Evolutionary conservation across 2,329 filamentous ascomycete genomes (phyloP).

Genomic region (Xylaria multiplex): DNA sequence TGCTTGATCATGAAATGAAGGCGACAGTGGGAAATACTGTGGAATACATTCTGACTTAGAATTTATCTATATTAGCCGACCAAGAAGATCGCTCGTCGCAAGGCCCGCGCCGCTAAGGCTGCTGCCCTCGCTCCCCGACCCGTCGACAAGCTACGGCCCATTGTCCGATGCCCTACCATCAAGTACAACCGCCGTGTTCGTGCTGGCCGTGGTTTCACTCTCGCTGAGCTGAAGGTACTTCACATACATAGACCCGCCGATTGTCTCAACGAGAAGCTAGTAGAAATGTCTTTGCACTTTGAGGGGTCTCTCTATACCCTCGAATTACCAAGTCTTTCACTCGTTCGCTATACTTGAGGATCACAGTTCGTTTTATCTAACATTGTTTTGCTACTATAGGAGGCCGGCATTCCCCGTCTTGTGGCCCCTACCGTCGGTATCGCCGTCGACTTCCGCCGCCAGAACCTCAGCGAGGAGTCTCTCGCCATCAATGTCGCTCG

Average conservation of each 20-base stretch:
- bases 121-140: conserved; percentile 94
- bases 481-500: conserved; percentile 95
- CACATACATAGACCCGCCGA: background rate
- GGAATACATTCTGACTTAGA: conserved; percentile 38
- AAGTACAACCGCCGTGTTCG: conserved; percentile 99
- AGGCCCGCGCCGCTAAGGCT: conserved; percentile 93
- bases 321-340: conserved; percentile 9
- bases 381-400: conserved; percentile 64
- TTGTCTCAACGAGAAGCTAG: background rate
- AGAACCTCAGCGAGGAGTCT: conserved; percentile 96
- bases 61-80: conserved; percentile 73
- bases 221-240: conserved; percentile 95
- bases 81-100: conserved; percentile 92
- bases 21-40: conserved; percentile 28
- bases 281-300: background rate
- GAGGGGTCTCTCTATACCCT: background rate
- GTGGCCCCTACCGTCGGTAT: conserved; percentile 97
- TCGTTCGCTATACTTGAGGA: background rate
- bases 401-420: conserved; percentile 93
- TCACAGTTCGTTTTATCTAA: conserved; percentile 47
- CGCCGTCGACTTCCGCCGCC: conserved; percentile 92
- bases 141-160: conserved; percentile 93
- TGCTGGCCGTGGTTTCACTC: conserved; percentile 96
- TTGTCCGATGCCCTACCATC: conserved; percentile 97
- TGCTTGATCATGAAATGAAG: conserved; percentile 44